Percentiles rank a stretch among this genome's conserved stretches.
These are phyloP conservation scores for Nicotiana otophora DNA, from an alignment of 257 asterid species.

Conservation along the genomic window DNA sequence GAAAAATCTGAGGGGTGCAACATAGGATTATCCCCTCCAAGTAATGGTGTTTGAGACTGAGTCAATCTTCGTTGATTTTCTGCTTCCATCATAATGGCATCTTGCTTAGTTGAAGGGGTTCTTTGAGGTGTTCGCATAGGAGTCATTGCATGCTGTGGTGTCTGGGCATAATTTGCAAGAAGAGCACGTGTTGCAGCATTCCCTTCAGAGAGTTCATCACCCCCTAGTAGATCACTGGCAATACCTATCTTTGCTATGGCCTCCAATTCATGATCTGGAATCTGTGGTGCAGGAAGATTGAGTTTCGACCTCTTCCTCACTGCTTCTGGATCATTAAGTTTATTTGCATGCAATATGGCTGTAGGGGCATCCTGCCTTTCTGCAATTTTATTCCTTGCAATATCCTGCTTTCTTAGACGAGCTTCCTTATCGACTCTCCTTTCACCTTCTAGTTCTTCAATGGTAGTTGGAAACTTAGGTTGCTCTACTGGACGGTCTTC, in stretches of 20 bases:
- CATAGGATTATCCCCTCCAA: conserved; percentile 94
- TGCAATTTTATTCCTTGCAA: conserved; percentile 84
- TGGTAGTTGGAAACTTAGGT: conserved; percentile 87
- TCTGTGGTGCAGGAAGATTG: conserved; percentile 94
- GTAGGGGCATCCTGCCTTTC: conserved; percentile 96
- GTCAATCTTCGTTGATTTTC: conserved; percentile 86
- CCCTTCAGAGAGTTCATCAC: conserved; percentile 81
- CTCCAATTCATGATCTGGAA: conserved; percentile 94
- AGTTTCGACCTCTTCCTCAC: conserved; percentile 78
- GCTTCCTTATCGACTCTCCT: conserved; percentile 90
- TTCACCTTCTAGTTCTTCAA: conserved; percentile 98
- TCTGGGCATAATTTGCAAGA: conserved; percentile 81
- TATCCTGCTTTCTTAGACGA: conserved; percentile 87
- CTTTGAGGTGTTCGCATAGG: conserved; percentile 88
- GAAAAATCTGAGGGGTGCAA: conserved; percentile 95
- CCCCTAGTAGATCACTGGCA: conserved; percentile 81
- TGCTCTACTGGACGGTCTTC: conserved; percentile 78
- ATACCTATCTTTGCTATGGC: conserved; percentile 94
- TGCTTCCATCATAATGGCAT: conserved; percentile 97
- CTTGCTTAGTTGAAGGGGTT: conserved; percentile 91
- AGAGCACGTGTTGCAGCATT: conserved; percentile 93
- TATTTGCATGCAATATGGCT: conserved; percentile 88
- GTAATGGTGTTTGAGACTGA: conserved; percentile 89
- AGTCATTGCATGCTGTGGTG: conserved; percentile 90
- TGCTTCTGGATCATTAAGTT: conserved; percentile 92